Conservation (phyloP, 345 rosid genomes). For the Corymbia maculata region DNA sequence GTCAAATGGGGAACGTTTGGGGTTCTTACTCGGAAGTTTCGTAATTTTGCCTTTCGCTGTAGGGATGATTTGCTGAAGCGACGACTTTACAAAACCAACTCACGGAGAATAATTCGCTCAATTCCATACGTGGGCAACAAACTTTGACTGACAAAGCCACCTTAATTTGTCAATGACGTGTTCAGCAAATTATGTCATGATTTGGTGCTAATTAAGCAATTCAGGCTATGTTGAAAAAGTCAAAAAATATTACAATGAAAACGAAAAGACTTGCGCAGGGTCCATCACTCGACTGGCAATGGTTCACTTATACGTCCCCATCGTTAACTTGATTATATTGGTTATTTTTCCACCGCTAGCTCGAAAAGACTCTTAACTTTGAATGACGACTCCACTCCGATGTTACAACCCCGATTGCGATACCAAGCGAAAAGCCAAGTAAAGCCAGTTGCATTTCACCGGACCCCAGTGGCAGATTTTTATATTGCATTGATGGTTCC, state of each 20-base stretch:
- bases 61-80: rapidly evolving
- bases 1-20: not conserved
- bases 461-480: not conserved
- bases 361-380: too few species aligned
- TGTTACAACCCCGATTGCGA: not conserved
- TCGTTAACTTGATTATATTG: too few species aligned
- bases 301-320: too few species aligned
- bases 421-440: not conserved
- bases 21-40: not conserved
- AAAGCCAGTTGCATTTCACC: not conserved
- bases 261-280: rapidly evolving
- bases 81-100: rapidly evolving
- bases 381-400: not conserved
- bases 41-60: not conserved
- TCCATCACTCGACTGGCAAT: too few species aligned
- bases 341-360: not conserved
- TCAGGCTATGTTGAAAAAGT: too few species aligned
- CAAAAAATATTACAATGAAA: too few species aligned
- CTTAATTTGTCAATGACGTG: not conserved
- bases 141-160: not conserved
- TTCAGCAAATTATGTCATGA: not conserved
- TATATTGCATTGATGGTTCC: not conserved
- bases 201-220: too few species aligned
- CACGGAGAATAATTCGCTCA: rapidly evolving
- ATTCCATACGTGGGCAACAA: not conserved